Evolutionary conservation across 192 early-diverging fungal species (phyloP).

Genomic region (Backusella westeae): DNA sequence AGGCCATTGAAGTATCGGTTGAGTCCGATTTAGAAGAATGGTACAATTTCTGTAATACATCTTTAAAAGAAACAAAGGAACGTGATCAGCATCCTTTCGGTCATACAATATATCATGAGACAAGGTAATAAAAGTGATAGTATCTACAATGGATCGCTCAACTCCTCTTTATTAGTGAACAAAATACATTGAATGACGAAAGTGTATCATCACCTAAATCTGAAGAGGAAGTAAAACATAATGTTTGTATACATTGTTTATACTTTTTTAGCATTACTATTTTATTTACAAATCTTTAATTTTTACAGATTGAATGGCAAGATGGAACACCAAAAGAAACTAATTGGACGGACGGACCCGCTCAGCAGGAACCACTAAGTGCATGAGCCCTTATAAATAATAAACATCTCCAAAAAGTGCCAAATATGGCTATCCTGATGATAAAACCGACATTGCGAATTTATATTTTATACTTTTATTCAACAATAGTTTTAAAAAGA

Average conservation of each 20-base stretch:
- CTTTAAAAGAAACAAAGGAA: conserved; percentile 24
- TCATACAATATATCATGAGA: conserved; percentile 44
- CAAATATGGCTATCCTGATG: not conserved
- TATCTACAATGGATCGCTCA: not conserved
- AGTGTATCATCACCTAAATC: not conserved
- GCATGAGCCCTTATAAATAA: not conserved
- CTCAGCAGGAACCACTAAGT: not conserved
- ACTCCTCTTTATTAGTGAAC: not conserved
- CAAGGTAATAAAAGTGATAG: not conserved
- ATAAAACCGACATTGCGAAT: not conserved
- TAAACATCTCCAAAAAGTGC: not conserved
- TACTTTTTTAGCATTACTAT: not conserved
- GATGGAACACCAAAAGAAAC: not conserved
- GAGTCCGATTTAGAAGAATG: conserved; percentile 49
- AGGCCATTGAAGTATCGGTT: conserved; percentile 31
- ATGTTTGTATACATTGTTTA: not conserved
- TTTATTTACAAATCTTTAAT: not conserved
- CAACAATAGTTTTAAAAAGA: not conserved
- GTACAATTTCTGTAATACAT: conserved; percentile 46
- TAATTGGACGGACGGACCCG: not conserved
- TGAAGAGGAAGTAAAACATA: not conserved
- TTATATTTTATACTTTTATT: not conserved
- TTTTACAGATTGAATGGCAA: not conserved
- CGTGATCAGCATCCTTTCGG: conserved; percentile 43
- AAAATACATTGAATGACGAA: not conserved